phyloP scores from a whole-genome alignment of 306 rosid genomes.

The Malus asiatica region DNA sequence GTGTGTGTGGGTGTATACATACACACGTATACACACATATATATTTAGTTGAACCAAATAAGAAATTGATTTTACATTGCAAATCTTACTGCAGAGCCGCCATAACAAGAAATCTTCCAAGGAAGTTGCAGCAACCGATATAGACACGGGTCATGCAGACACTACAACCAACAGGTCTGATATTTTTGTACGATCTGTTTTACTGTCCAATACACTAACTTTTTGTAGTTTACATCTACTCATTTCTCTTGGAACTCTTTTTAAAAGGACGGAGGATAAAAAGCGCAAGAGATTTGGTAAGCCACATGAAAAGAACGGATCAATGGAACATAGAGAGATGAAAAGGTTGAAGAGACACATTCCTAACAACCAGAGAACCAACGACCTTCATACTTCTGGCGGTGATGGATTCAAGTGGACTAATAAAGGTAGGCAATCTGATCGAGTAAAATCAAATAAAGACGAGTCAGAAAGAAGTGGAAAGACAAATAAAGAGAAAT shows the following conservation, averaged over 20 bases:
- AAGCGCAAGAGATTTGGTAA: constrained; percentile 24
- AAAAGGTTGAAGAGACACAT: constrained; percentile 33
- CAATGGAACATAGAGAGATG: constrained; percentile 24
- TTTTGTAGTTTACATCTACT: neutral
- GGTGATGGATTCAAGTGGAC: constrained; percentile 19
- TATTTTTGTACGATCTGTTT: neutral
- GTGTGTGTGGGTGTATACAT: no score
- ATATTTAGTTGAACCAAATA: neutral
- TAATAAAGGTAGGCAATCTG: constrained; percentile 32
- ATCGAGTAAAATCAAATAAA: constrained; percentile 17
- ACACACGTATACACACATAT: no score
- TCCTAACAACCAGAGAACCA: constrained; percentile 6
- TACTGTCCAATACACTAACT: neutral
- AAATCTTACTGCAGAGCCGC: constrained; percentile 55
- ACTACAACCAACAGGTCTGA: constrained; percentile 46
- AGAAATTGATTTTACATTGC: neutral
- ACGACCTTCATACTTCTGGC: constrained; percentile 3
- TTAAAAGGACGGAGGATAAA: constrained; percentile 36
- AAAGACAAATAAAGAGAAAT: constrained; percentile 14
- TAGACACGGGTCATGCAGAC: constrained; percentile 29
- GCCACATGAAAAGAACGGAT: constrained; percentile 22
- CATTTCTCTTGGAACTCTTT: neutral
- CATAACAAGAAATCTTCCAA: constrained; percentile 42
- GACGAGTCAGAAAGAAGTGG: constrained; percentile 24
- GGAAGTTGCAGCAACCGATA: constrained; percentile 24